Evolutionary conservation across 306 rosid species (phyloP), one percentile per base, ranked within the genome.

Genomic region (Citrullus colocynthis): DNA sequence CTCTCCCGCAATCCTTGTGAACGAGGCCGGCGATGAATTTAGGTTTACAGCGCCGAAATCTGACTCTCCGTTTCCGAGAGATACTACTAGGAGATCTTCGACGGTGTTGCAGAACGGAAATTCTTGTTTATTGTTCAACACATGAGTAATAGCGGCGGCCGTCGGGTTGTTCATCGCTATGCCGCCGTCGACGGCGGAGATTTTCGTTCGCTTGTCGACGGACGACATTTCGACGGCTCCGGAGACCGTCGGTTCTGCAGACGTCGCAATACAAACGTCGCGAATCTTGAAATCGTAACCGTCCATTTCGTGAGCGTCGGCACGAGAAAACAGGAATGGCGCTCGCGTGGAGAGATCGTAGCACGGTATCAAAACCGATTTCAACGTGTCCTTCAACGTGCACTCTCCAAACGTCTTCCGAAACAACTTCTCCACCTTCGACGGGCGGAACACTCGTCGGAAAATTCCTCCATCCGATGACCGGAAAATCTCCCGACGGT

Each of bases 131-230:
- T 94, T 94, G 57, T 92, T 89, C n/a, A 94, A 78, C 78, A 94
- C 98, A 88, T 94, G 98, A 10, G 98, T 94, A 64, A 92, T 82
- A 0, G 97, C 96, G 0, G 91, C 86, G 2, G 96, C 92, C 83
- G 96, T 90, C 34, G 98, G 98, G 79, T 94, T 94, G 82, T 90
- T 94, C 98, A 90, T 92, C 1, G 96, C 92, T 6, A 94, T 76
- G 1, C 94, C 91, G 0, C 97, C 98, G 36, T 88, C 93, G 15
- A 94, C 93, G 83, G 96, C 98, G 69, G 83, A 36, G 76, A 94
- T 86, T 89, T 45, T 90, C 6, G 98, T 87, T 65, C 87, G 83
- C 76, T 89, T 81, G 70, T 94, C 96, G 7, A 94, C 79, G 7
- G 98, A 94, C 75, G 10, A 65, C 78, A 89, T 82, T 78, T 84